phyloP scores from a whole-genome alignment of 176 grass and related monocot genomes.

The Elymus sibiricus region DNA sequence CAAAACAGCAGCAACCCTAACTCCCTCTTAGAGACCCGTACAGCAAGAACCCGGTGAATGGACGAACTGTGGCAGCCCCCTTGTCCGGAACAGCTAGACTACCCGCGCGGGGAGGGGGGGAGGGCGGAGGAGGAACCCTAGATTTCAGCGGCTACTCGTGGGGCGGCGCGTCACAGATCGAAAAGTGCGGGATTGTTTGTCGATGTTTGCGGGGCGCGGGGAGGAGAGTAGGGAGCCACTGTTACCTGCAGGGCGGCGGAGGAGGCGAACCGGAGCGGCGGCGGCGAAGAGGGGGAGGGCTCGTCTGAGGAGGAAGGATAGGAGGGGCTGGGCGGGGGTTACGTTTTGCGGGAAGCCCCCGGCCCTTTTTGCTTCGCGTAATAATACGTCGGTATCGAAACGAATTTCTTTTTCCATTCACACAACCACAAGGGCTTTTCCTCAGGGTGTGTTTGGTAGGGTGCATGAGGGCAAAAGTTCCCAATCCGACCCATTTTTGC shows the following conservation, averaged over 20 bases:
- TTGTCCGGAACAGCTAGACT: not conserved
- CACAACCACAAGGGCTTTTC: too few species aligned
- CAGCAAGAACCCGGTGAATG: not conserved
- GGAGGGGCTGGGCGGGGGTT: too few species aligned
- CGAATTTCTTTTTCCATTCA: too few species aligned
- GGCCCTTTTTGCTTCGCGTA: too few species aligned
- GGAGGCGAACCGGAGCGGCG: constrained; percentile 1
- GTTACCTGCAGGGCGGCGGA: constrained; percentile 7
- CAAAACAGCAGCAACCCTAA: not conserved
- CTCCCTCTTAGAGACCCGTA: not conserved
- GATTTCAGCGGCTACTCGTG: not conserved
- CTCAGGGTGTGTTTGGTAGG: too few species aligned
- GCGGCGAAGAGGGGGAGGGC: too few species aligned
- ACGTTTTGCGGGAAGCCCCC: not conserved
- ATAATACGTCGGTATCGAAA: too few species aligned
- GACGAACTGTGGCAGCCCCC: not conserved
- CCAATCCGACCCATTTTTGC: too few species aligned
- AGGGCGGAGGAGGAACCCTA: not conserved
- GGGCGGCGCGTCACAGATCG: not conserved
- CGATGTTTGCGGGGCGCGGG: too few species aligned
- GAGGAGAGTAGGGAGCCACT: not conserved
- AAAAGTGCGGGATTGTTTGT: too few species aligned
- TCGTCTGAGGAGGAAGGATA: too few species aligned
- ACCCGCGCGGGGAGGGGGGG: not conserved
- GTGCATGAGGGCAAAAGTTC: too few species aligned